Base-by-base conservation (phyloP, 2,329 filamentous ascomycete species). In the Pseudogymnoascus pannorum region DNA sequence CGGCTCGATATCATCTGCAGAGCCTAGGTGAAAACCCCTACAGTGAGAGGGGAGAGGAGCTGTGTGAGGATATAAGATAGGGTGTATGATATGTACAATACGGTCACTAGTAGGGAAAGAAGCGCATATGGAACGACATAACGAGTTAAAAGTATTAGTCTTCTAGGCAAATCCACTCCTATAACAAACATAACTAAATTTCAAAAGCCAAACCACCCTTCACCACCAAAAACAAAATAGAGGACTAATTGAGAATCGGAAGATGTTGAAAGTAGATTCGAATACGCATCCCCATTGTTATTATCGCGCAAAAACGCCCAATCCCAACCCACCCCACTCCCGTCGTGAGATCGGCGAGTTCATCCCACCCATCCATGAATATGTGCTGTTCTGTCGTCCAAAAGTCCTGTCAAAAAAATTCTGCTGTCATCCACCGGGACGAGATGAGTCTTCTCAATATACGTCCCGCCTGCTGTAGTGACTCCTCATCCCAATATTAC, bases 401-500 rank as follows among this genome's bases (percentile, higher is more conserved):
- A 51, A 5, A 9, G 11, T 29, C 42, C 42, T 51, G 42, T 51
- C 42, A 26, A 26, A 26, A 40, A 48, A 26, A n/a, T n/a, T 40
- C 14, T 29, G 22, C 42, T 29, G 22, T 51, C 42, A 12, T 7
- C n/a, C n/a, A n/a, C n/a, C 2, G 11, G 38, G 38, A 22, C 3
- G 33, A 5, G n/a, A n/a, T n/a, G n/a, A n/a, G n/a, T n/a, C n/a
- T n/a, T n/a, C 38, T 51, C 42, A 51, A 29, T 51, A 51, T 14
- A 51, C 42, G 2, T 51, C 22, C 7, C 42, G 12, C 14, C 42
- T 26, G 14, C 22, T 51, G 14, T 51, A 51, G 2, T 51, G 42
- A 8, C 71, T 72, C 42, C 75, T 72, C 64, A 70, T 77, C 20
- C 82, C 83, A n/a, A 85, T 77, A 66, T 81, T 83, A 69, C 82